A percentile compares a stretch with the other conserved stretches of the same genome.
These are phyloP conservation scores for Laburnicola sp. DNA, from an alignment of 2,329 filamentous ascomycete genomes.

Conservation along the genomic window DNA sequence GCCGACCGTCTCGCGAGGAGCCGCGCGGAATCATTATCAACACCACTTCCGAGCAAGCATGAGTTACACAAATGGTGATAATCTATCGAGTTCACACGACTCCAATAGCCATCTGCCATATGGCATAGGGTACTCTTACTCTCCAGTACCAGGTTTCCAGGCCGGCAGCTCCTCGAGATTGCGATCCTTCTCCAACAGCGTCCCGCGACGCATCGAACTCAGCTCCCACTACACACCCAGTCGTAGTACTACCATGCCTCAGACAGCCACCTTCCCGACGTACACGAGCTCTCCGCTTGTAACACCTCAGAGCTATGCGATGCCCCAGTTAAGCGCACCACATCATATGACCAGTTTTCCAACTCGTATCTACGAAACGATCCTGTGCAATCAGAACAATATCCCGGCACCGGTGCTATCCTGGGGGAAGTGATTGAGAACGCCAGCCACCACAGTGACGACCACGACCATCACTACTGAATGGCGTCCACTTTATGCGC, in stretches of 20 bases:
- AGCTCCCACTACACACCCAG: conserved; percentile 45
- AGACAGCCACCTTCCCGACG: conserved; percentile 46
- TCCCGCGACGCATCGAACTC: conserved; percentile 47
- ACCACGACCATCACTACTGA: conserved; percentile 28
- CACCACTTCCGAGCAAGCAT: conserved; percentile 52
- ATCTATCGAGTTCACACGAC: conserved; percentile 30
- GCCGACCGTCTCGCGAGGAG: conserved; percentile 48
- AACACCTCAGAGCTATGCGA: conserved; percentile 40
- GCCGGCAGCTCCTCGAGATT: conserved; percentile 42
- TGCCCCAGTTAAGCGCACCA: conserved; percentile 46
- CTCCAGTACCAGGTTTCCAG: conserved; percentile 47
- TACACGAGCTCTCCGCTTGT: conserved; percentile 47
- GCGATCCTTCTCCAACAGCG: conserved; percentile 45
- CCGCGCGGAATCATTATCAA: conserved; percentile 49
- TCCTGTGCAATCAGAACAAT: conserved; percentile 39
- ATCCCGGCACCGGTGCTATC: conserved; percentile 40
- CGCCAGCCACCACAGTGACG: conserved; percentile 38
- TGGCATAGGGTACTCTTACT: conserved; percentile 46
- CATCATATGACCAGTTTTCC: conserved; percentile 45
- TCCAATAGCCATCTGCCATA: conserved; percentile 40
- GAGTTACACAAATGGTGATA: conserved; percentile 46
- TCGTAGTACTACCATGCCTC: conserved; percentile 42
- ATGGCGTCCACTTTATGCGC: neutral
- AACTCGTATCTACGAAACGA: conserved; percentile 45
- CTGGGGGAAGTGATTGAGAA: conserved; percentile 44